Evolutionary conservation across 1,139 yeast species (phyloP), one percentile per base, ranked within the genome.

Genomic region (Suhomyces ambrosiae): DNA sequence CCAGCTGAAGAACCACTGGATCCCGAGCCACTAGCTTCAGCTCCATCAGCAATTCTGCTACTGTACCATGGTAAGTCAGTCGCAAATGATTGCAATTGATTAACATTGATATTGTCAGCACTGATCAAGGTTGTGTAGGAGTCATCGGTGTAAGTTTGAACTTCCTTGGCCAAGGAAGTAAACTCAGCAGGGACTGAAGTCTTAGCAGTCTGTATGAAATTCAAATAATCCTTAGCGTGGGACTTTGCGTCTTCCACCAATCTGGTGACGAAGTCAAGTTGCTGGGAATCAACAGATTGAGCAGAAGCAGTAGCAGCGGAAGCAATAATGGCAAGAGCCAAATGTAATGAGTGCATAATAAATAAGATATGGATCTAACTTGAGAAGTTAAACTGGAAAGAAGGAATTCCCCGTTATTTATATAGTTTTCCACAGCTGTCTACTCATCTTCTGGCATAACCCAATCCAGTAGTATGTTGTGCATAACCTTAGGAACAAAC

Each of bases 1-100:
- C 33, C 24, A 5, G 32, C 21, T n/a, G 40, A 41, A 13, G 45
- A 41, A 26, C 45, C 30, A 17, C 42, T 48, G 18, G 44, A 57
- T 5, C 50, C 56, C 12, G 25, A 23, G 22, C 21, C 28, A 9
- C 24, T 18, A 8, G 21, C 28, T 6, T 23, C 33, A 13, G 18
- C 12, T 6, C 16, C 22, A 5, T 22, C 12, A 16, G 48, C 50
- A 37, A 67, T 52, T 43, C 69, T 54, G 14, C 61, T 33, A 9
- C 32, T 38, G 49, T 63, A 66, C 76, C 76, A 70, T 27, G 74
- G 74, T 41, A 70, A 60, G 19, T 53, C 54, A 15, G 69, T 59
- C 23, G 71, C 75, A 45, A 58, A 67, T 7, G 50, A 44, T 46
- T 53, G 57, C 44, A 70, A 59, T 7, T 53, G 40, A 3, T 49